Percentiles rank a stretch among this genome's conserved stretches.
Evolutionary conservation across 75 land plant genomes (phyloP).

Genomic region (Cryptomeria japonica): DNA sequence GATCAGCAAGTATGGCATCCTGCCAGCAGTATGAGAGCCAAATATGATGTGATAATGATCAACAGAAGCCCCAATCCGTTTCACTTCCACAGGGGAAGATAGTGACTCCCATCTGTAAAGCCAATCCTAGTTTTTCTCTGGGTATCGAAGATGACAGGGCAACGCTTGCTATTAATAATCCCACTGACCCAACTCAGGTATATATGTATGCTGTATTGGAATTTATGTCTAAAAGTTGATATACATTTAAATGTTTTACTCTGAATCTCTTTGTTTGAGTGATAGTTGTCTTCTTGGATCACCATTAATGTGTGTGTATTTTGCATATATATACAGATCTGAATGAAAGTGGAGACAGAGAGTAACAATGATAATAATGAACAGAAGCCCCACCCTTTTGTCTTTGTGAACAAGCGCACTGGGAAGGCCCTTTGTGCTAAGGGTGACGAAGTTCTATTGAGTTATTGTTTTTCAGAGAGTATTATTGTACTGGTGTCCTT

Average conservation of each 20-base stretch:
- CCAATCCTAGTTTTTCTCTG: no score
- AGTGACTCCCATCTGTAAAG: no score
- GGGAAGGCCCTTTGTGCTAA: no score
- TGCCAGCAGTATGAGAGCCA: no score
- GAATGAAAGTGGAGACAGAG: constrained; percentile 37
- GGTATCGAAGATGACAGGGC: no score
- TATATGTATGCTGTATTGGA: not conserved
- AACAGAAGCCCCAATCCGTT: no score
- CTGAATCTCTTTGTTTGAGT: not conserved
- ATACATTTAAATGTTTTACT: not conserved
- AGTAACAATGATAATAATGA: constrained; percentile 28
- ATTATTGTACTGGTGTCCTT: not conserved
- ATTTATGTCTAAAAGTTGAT: no score
- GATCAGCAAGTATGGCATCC: no score
- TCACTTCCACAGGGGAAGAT: no score
- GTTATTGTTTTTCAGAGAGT: not conserved
- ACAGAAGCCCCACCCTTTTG: constrained; percentile 37
- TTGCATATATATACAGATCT: constrained; percentile 24
- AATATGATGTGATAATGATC: no score
- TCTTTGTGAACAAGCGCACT: constrained; percentile 39
- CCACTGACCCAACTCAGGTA: constrained; percentile 37
- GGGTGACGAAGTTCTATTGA: no score
- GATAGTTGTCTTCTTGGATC: no score
- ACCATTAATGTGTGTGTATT: not conserved
- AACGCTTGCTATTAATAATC: constrained; percentile 8